These are phyloP conservation scores for Penicillium sp. DNA, from an alignment of 2,329 filamentous ascomycete genomes.

Conservation along the genomic window DNA sequence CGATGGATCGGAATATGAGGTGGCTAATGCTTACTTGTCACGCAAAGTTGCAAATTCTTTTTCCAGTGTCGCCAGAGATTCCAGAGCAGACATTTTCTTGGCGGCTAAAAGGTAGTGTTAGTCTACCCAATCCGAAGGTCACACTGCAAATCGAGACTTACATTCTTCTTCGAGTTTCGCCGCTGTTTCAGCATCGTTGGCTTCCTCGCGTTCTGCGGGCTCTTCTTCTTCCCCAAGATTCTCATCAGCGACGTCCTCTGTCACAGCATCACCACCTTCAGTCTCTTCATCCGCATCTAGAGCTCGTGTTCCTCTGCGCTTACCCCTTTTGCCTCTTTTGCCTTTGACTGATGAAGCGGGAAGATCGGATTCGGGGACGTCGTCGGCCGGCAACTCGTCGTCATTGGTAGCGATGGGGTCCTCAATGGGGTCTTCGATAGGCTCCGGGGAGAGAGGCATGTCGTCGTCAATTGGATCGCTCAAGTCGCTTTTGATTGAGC, in stretches of 20 bases:
- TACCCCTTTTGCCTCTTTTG: slow-evolving; percentile 48
- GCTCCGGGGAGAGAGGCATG: slow-evolving; percentile 35
- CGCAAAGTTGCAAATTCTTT: slow-evolving; percentile 84
- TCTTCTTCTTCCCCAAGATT: slow-evolving; percentile 53
- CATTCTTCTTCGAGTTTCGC: slow-evolving; percentile 55
- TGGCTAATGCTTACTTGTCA: slow-evolving; percentile 51
- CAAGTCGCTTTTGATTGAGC: slow-evolving; percentile 38
- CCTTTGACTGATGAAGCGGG: slow-evolving; percentile 32
- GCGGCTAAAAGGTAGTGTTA: slow-evolving; percentile 57
- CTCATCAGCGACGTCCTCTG: slow-evolving; percentile 46
- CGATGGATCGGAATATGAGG: neutral
- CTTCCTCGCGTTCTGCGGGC: slow-evolving; percentile 49
- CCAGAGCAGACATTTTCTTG: slow-evolving; percentile 75
- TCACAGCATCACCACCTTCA: slow-evolving; percentile 40
- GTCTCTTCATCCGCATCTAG: slow-evolving; percentile 41
- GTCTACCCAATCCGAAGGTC: neutral
- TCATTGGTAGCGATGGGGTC: slow-evolving; percentile 31
- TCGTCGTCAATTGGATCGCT: slow-evolving; percentile 38
- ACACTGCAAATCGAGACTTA: slow-evolving; percentile 30
- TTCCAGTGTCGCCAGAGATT: slow-evolving; percentile 77
- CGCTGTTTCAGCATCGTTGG: slow-evolving; percentile 44
- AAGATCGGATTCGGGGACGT: slow-evolving; percentile 33
- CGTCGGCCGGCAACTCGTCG: slow-evolving; percentile 33
- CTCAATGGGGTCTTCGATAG: slow-evolving; percentile 35
- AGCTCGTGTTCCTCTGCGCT: slow-evolving; percentile 45